These are phyloP conservation scores for Epichloe hybrida DNA, from an alignment of 2,329 filamentous ascomycete genomes.

Conservation along the genomic window DNA sequence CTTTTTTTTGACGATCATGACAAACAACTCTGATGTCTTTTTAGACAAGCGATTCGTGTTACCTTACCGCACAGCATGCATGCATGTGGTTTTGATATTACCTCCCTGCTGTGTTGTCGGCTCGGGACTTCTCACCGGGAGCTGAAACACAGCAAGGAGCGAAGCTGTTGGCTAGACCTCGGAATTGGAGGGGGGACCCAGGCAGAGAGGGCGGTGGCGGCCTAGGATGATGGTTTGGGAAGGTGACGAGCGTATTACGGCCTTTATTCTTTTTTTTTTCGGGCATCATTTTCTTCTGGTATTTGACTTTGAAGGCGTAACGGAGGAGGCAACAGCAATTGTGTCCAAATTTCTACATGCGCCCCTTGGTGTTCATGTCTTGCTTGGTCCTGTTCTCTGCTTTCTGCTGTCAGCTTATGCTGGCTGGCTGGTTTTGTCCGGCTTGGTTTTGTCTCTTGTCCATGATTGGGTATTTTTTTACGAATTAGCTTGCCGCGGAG, in stretches of 20 bases:
- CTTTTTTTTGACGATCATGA: slow-evolving; percentile 30
- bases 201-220: too few species aligned
- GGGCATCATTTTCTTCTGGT: background rate
- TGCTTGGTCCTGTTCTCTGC: background rate
- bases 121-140: too few species aligned
- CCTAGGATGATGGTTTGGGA: too few species aligned
- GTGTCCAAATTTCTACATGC: background rate
- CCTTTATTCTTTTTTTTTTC: background rate
- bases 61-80: slow-evolving; percentile 10
- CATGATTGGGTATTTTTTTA: slow-evolving; percentile 8
- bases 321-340: background rate
- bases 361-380: background rate
- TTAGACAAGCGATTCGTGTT: slow-evolving; percentile 28
- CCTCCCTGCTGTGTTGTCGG: background rate
- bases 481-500: too few species aligned
- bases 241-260: background rate
- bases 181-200: background rate
- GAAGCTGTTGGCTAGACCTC: background rate
- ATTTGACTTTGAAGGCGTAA: slow-evolving; percentile 2
- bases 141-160: too few species aligned
- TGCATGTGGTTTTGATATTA: slow-evolving; percentile 22
- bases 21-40: slow-evolving; percentile 15
- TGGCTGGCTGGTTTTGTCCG: background rate
- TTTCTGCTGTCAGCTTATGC: background rate
- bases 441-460: background rate